A percentile compares a stretch with the other conserved stretches of the same genome.
phyloP scores from a whole-genome alignment of 306 rosid genomes.

The Castanospermum australe region DNA sequence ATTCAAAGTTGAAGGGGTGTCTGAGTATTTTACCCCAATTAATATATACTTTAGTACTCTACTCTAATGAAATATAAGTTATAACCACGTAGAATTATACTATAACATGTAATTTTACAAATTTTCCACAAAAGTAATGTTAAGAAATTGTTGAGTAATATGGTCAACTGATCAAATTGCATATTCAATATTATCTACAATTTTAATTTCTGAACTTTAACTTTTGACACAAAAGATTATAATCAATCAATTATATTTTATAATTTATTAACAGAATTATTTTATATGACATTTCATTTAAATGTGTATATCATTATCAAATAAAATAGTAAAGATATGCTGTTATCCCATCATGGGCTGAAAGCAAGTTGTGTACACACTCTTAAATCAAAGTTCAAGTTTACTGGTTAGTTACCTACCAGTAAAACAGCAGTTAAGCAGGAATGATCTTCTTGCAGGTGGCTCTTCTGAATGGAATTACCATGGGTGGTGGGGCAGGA shows the following conservation, averaged over 20 bases:
- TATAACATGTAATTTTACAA: neutral
- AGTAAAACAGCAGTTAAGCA: neutral
- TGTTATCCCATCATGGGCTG: neutral
- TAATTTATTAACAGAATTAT: neutral
- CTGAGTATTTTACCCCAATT: no score
- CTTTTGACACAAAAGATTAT: neutral
- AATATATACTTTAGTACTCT: neutral
- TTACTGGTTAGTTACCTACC: neutral
- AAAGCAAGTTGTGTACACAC: neutral
- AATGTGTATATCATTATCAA: neutral
- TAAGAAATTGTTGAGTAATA: neutral
- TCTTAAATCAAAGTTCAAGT: conserved; percentile 14
- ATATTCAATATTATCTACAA: neutral
- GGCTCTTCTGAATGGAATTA: conserved; percentile 86
- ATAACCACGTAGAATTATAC: neutral
- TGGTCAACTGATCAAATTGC: neutral
- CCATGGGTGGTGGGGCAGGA: conserved; percentile 99
- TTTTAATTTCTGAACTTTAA: neutral
- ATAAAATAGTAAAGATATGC: neutral
- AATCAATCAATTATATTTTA: neutral
- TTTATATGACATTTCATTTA: neutral
- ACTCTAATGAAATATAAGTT: neutral
- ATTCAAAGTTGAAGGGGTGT: no score
- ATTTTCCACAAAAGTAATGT: neutral
- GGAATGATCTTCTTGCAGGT: conserved; percentile 51